Evolutionary conservation across 192 early-diverging fungal species (phyloP).

Genomic region (Coemansia sp.): DNA sequence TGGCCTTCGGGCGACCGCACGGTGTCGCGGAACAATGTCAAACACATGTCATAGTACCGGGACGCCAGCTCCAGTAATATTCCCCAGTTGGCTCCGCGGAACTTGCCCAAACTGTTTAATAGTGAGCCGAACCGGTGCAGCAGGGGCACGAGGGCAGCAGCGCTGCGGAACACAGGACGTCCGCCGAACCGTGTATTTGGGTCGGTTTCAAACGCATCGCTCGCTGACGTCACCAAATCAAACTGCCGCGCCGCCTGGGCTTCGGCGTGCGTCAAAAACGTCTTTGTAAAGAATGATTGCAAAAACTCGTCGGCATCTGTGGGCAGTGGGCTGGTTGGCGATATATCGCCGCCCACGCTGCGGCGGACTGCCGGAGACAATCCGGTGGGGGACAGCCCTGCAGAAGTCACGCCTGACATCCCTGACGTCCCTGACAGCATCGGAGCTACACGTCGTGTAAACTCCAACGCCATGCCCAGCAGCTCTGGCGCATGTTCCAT

Average conservation of each 20-base stretch:
- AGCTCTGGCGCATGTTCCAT: slow-evolving; percentile 55
- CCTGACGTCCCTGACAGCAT: slow-evolving; percentile 15
- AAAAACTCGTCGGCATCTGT: slow-evolving; percentile 58
- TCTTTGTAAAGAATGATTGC: slow-evolving; percentile 58
- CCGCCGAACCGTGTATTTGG: slow-evolving; percentile 41
- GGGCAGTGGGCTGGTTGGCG: slow-evolving; percentile 17
- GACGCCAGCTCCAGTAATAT: slow-evolving; percentile 47
- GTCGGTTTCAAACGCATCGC: slow-evolving; percentile 47
- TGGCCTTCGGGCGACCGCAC: slow-evolving; percentile 44
- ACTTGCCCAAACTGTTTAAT: slow-evolving; percentile 41
- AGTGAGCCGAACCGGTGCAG: slow-evolving; percentile 41
- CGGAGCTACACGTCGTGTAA: slow-evolving; percentile 39
- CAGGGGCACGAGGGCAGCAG: slow-evolving; percentile 44
- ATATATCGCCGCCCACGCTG: slow-evolving; percentile 41
- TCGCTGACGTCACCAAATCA: slow-evolving; percentile 30
- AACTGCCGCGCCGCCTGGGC: slow-evolving; percentile 71
- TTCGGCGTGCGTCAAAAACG: slow-evolving; percentile 84
- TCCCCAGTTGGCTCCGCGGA: slow-evolving; percentile 48
- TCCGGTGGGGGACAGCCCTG: background rate
- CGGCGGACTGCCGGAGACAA: slow-evolving; percentile 47
- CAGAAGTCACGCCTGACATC: background rate
- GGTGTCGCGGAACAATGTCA: slow-evolving; percentile 51
- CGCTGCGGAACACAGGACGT: slow-evolving; percentile 51
- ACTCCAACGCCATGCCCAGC: slow-evolving; percentile 50
- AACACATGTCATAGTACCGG: slow-evolving; percentile 45